Conservation (phyloP, 768 basidiomycete species). For the Megacollybia marginata region DNA sequence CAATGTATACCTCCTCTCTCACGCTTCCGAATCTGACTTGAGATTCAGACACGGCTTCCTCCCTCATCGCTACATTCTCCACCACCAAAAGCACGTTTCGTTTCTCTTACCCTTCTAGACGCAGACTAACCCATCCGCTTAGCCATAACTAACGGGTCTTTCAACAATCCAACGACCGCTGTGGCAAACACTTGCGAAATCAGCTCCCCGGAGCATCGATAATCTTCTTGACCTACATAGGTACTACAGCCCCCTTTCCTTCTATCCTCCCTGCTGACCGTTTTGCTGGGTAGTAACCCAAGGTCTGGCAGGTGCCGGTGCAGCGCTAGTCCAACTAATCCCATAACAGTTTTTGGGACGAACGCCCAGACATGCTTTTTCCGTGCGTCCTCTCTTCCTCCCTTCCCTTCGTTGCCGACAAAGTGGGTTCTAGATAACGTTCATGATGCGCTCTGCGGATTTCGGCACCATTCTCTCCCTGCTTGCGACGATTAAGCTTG, state of each 20-base stretch:
- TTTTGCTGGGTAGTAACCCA: slow-evolving; percentile 42
- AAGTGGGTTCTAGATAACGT: slow-evolving; percentile 32
- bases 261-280: background rate
- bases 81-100: no score
- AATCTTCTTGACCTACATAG: slow-evolving; percentile 59
- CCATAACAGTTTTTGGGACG: slow-evolving; percentile 55
- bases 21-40: no score
- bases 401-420: slow-evolving; percentile 1
- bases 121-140: no score
- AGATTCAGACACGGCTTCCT: no score
- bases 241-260: no score
- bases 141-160: no score
- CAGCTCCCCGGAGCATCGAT: slow-evolving; percentile 50
- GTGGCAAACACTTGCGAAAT: no score
- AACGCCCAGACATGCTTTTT: slow-evolving; percentile 59
- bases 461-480: slow-evolving; percentile 45
- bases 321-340: slow-evolving; percentile 46
- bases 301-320: slow-evolving; percentile 44
- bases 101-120: no score
- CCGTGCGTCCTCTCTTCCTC: slow-evolving; percentile 6
- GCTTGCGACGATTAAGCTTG: slow-evolving; percentile 43
- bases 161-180: no score
- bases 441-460: slow-evolving; percentile 48
- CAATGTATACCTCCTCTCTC: no score
- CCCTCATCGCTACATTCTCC: no score